phyloP scores from a whole-genome alignment of 352 stramenopile species.

The Phytophthora macrochlamydospora region DNA sequence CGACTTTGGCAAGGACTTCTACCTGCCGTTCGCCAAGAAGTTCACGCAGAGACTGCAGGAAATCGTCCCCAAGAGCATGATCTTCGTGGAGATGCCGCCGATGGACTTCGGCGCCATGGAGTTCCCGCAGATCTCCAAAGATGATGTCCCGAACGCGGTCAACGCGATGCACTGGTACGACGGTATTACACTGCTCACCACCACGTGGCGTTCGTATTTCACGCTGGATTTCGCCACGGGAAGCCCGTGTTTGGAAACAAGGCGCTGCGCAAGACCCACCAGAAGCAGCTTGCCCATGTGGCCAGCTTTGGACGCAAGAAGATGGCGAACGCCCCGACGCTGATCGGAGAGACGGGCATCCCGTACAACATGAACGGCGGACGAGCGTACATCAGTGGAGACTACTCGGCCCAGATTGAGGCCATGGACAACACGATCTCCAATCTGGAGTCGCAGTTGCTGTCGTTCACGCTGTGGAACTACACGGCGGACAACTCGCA shows the following conservation, averaged over 20 bases:
- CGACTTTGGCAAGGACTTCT: conserved; percentile 75
- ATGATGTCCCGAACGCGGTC: conserved; percentile 53
- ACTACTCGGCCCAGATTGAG: conserved; percentile 49
- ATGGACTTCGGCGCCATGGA: conserved; percentile 57
- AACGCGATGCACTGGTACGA: conserved; percentile 92
- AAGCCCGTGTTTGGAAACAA: conserved; percentile 61
- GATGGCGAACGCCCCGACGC: conserved; percentile 45
- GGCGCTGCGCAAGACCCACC: conserved; percentile 56
- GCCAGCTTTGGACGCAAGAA: conserved; percentile 47
- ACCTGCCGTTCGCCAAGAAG: conserved; percentile 67
- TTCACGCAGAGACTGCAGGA: conserved; percentile 57
- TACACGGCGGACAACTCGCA: conserved; percentile 82
- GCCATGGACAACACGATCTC: conserved; percentile 68
- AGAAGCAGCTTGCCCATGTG: conserved; percentile 59
- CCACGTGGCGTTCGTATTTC: conserved; percentile 69
- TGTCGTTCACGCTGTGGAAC: conserved; percentile 88
- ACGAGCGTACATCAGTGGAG: conserved; percentile 40
- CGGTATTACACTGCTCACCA: conserved; percentile 82
- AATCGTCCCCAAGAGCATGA: conserved; percentile 56
- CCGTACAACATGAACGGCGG: conserved; percentile 63
- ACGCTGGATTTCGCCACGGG: conserved; percentile 64
- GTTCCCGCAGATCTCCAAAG: conserved; percentile 63
- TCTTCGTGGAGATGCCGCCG: conserved; percentile 82
- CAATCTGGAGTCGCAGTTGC: conserved; percentile 60
- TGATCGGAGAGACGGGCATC: conserved; percentile 69